Base-by-base conservation (phyloP, 805 yeast species). In the Ogataea populi-albae region DNA sequence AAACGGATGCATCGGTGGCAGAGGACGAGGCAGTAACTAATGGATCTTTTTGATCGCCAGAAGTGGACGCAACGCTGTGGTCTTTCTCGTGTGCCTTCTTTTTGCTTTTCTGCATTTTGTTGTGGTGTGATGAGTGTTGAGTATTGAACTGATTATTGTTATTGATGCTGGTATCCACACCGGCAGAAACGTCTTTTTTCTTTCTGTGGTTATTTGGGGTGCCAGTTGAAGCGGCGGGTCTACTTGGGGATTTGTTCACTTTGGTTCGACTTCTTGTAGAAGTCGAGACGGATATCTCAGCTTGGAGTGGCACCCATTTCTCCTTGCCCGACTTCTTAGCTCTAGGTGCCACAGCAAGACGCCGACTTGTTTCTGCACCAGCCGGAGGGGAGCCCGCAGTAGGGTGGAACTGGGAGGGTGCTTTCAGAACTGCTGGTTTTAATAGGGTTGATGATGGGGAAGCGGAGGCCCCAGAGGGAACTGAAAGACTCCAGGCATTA, bases 261-360 rank as follows among this genome's bases (percentile, higher is more conserved):
- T 34, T 19, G 25, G 19, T 26, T 37, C 15, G 21, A 21, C 15
- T 21, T 30, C n/a, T 26, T 31, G 25, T 22, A 4, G 45, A 34
- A 1, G 52, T 37, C 5, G 47, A 38, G 9, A 53, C 49, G 6
- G 50, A 41, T 5, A 53, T 52, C 15, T 51, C 47, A 6, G 54
- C 55, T 31, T 50, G 44, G 5, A 47, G 22, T 3, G 49, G 57
- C 15, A 52, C 41, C 57, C 57, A 52, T 37, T 49, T 52, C 17
- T 41, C 46, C 24, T 46, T 50, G 2, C 53, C 54, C 3, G 42
- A 20, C 24, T 43, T 49, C 33, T 46, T 51, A 3, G 45, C 43
- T 25, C 40, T 47, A 12, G 38, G 37, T 5, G 34, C 32, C 3
- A 32, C 33, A 15, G 26, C 17, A 3, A 23, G 5, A 7, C 21